A percentile compares a stretch with the other conserved stretches of the same genome.
Evolutionary conservation across 768 basidiomycete genomes (phyloP).

Genomic region (Lactarius tabidus): DNA sequence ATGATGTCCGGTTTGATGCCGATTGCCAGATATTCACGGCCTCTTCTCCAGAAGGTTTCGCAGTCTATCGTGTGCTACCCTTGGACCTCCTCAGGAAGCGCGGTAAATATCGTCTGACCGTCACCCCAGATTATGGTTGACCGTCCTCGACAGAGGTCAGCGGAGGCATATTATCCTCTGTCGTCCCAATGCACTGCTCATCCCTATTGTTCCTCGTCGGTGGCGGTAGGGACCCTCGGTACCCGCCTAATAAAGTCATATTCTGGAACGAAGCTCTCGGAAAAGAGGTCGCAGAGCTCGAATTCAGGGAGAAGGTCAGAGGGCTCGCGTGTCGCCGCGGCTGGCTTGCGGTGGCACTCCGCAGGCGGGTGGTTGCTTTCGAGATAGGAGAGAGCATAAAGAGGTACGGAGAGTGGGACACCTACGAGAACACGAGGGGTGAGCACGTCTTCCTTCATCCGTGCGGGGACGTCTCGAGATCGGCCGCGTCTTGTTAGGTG

Average conservation of each 20-base stretch:
- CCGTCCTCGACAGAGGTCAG: constrained; percentile 52
- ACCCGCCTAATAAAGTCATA: constrained; percentile 89
- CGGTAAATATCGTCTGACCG: constrained; percentile 44
- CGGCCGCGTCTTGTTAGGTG: constrained; percentile 43
- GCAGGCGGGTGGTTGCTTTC: constrained; percentile 76
- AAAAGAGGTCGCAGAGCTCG: constrained; percentile 81
- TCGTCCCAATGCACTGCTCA: constrained; percentile 73
- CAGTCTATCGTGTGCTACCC: constrained; percentile 74
- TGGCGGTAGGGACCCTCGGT: constrained; percentile 82
- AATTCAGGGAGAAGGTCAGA: constrained; percentile 80
- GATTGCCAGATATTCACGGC: constrained; percentile 78
- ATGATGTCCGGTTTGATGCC: constrained; percentile 76
- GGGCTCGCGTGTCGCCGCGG: constrained; percentile 77
- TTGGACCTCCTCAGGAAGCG: constrained; percentile 76
- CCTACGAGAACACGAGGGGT: constrained; percentile 84
- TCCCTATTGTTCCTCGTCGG: constrained; percentile 84
- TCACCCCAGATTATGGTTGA: constrained; percentile 21
- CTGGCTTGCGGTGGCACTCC: constrained; percentile 79
- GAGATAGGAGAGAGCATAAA: constrained; percentile 58
- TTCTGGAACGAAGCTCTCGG: constrained; percentile 80
- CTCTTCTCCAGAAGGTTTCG: constrained; percentile 77
- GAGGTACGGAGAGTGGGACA: constrained; percentile 78
- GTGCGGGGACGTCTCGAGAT: constrained; percentile 1
- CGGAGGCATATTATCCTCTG: constrained; percentile 74
- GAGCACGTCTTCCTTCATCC: constrained; percentile 27